Conservation (phyloP, 164 flowering plant genomes). For the Nymphaea thermarum region DNA sequence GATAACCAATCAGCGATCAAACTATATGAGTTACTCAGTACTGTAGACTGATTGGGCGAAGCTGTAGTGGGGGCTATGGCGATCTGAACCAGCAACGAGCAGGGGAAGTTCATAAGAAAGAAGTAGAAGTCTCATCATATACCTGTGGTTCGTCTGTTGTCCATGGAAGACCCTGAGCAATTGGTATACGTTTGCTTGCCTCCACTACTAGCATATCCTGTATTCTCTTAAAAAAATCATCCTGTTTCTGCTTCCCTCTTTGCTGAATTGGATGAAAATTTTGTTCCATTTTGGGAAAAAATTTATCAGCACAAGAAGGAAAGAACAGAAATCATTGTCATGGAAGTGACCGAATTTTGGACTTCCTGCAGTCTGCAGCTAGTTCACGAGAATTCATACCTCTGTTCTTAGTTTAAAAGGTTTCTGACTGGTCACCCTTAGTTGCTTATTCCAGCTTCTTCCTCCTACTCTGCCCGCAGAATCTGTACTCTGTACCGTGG, state of each 20-base stretch:
- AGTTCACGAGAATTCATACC: conserved; percentile 16
- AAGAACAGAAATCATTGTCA: no score
- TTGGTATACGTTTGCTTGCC: conserved; percentile 65
- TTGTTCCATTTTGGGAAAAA: not conserved
- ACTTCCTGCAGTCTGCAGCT: no score
- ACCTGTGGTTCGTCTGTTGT: conserved; percentile 99
- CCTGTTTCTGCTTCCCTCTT: conserved; percentile 76
- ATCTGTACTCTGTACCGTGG: conserved; percentile 44
- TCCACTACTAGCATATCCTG: conserved; percentile 64
- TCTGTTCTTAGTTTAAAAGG: conserved; percentile 93
- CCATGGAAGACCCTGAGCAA: conserved; percentile 98
- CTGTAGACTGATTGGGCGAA: no score
- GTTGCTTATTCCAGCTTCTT: conserved; percentile 56
- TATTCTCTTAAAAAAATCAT: conserved; percentile 65
- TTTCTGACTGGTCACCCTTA: conserved; percentile 45
- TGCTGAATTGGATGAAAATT: conserved; percentile 23
- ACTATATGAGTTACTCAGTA: no score
- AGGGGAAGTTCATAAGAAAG: no score
- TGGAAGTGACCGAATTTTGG: no score
- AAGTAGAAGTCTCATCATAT: not conserved
- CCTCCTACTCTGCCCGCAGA: conserved; percentile 51
- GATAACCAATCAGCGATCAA: no score
- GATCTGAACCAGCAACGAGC: no score
- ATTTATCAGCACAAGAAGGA: no score
- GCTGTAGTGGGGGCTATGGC: no score